Evolutionary conservation across 2,329 filamentous ascomycete species (phyloP), one percentile per base, ranked within the genome.

Genomic region (Botrytis tulipae): DNA sequence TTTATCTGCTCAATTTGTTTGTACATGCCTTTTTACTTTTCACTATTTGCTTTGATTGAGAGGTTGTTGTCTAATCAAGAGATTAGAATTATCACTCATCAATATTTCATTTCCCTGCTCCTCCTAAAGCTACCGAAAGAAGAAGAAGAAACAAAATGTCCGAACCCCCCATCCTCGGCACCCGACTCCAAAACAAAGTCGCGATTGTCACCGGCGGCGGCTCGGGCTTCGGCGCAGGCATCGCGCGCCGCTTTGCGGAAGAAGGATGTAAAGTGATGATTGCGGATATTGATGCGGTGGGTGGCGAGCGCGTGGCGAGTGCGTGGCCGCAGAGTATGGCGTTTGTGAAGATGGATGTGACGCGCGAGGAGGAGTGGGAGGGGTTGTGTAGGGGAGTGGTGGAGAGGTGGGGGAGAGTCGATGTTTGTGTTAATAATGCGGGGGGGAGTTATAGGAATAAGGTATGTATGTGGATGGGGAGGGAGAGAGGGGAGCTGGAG

Each of bases 201-300:
- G 87, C 87, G 72, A 85, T 89, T 71, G 85, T 89, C 35, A 89
- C 87, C 22, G 88, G 90, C 66, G 89, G 84, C 12, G 89, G 87
- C 3, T 88, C 87, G 18, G 90, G 90, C 3, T 92, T 92, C 76
- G 90, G 90, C 72, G 87, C 86, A 73, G 89, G 86, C 48, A 91
- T 91, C 70, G 87, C 86, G 0, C 82, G 85, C 72, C 87, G 87
- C 72, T 91, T 91, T 80, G 84, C 86, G 9, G 79, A 84, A 37
- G 89, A 92, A 81, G 90, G 90, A 57, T 86, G 86, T 68, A 85
- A 85, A 75, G 89, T 92, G 48, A 80, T 92, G 69, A 86, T 92
- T 71, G 87, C 87, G 2, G 90, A 92, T 80, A 84, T 92, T 74
- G 87, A 88, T 44, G 82, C 85, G 25, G 81, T 84, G 7, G 85